Evolutionary conservation across 2,329 filamentous ascomycete genomes (phyloP).

Genomic region (Fusarium dimerum): DNA sequence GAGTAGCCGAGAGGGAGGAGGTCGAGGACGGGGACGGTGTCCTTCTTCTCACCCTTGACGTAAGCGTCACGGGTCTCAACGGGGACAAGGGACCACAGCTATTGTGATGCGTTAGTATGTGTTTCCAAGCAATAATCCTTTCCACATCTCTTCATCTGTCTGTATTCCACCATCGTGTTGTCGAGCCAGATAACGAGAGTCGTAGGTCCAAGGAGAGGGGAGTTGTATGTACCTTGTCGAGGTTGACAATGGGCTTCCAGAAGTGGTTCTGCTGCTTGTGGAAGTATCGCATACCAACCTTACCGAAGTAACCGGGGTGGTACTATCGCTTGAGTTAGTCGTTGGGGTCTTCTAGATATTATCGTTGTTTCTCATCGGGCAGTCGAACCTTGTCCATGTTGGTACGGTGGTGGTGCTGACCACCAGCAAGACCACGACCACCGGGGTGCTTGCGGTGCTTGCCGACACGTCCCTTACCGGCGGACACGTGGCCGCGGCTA

Average conservation of each 20-base stretch:
- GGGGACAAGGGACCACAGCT: conserved; percentile 97
- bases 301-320: conserved; percentile 99
- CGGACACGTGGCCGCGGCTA: conserved; percentile 96
- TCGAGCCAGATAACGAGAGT: conserved; percentile 5
- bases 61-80: conserved; percentile 91
- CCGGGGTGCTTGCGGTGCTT: conserved; percentile 95
- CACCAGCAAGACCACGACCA: conserved; percentile 91
- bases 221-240: conserved; percentile 77
- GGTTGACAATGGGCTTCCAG: conserved; percentile 99
- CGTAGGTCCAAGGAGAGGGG: conserved; percentile 8
- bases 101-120: conserved; percentile 30
- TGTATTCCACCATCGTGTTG: not conserved
- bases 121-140: not conserved
- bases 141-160: not conserved
- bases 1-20: conserved; percentile 96
- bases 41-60: conserved; percentile 74
- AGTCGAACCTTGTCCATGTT: conserved; percentile 76
- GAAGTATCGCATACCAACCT: conserved; percentile 95
- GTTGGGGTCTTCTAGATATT: conserved; percentile 11
- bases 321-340: conserved; percentile 58
- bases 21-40: conserved; percentile 96
- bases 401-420: conserved; percentile 80
- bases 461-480: conserved; percentile 97
- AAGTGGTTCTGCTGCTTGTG: conserved; percentile 94
- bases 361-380: conserved; percentile 38